Evolutionary conservation across 495 filamentous ascomycete species (phyloP).

Genomic region (Neurospora sp.): DNA sequence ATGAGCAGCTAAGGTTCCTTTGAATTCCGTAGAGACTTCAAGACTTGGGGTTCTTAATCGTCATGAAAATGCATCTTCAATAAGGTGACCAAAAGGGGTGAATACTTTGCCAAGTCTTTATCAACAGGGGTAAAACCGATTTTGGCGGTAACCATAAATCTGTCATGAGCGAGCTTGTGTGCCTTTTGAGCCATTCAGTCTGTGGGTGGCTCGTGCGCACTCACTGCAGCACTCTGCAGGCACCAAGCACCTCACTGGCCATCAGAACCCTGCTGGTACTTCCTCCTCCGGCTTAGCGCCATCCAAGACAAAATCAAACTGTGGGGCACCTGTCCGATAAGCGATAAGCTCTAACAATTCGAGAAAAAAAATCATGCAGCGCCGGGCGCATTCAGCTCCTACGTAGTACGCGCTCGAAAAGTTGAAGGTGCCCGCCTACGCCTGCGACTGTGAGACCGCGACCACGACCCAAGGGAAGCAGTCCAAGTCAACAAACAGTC

Average conservation of each 20-base stretch:
- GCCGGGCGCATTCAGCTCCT: neutral
- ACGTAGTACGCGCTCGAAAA: neutral
- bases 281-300: neutral
- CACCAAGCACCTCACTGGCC: neutral
- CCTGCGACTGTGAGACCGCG: neutral
- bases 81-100: no score
- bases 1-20: no score
- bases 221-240: neutral
- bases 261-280: neutral
- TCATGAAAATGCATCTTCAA: no score
- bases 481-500: neutral
- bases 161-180: no score
- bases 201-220: neutral
- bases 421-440: neutral
- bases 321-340: slow-evolving; percentile 11
- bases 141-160: no score
- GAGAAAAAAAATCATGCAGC: neutral
- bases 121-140: no score
- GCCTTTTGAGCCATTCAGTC: neutral
- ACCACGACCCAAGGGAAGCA: neutral
- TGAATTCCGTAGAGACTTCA: no score
- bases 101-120: no score
- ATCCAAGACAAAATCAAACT: neutral
- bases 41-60: no score
- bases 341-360: slow-evolving; percentile 14